Evolutionary conservation across 441 rosid species (phyloP), one percentile per base, ranked within the genome.

Genomic region (Aquilaria agallochum): DNA sequence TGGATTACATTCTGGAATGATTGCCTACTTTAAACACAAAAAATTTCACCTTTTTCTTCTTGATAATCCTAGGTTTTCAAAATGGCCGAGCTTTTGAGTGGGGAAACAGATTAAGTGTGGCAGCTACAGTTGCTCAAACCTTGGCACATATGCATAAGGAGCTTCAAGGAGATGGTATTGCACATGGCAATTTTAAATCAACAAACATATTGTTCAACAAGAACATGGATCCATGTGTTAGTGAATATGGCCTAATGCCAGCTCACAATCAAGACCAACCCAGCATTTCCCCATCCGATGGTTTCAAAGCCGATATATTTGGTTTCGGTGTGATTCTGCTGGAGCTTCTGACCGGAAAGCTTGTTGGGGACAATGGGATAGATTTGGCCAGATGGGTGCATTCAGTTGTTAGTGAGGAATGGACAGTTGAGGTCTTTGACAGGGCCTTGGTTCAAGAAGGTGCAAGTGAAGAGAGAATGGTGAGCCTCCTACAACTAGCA

Each of bases 341-440:
- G 0, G 90, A 84, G 80, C 79, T 87, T 45, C 58, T 87, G 61
- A 87, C 87, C 2, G 90, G 88, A 31, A 82, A 82, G 62, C 52
- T 59, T 31, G 87, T 74, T 10, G 69, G 80, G 61, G 77, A 69
- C 64, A 68, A 59, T 9, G 90, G 81, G 46, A 14, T 66, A 4
- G 82, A 80, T 55, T 64, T 82, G 76, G 81, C 74, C 5, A 64
- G 34, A 20, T 87, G 94, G 94, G 94, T 84, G 65, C 58, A 76
- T 27, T 77, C 88, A 0, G 85, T 78, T 44, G 83, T 84, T 49
- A 72, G 80, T 53, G 93, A 84, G 64, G 90, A 87, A 65, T 82
- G 93, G 93, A 87, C 88, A 0, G 80, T 58, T 5, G 90, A 84
- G 67, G 88, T 87, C 27, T 87, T 84, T 8, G 90, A 87, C 69